These are phyloP conservation scores for Syzygium malaccense DNA, from an alignment of 441 rosid species.

Conservation along the genomic window DNA sequence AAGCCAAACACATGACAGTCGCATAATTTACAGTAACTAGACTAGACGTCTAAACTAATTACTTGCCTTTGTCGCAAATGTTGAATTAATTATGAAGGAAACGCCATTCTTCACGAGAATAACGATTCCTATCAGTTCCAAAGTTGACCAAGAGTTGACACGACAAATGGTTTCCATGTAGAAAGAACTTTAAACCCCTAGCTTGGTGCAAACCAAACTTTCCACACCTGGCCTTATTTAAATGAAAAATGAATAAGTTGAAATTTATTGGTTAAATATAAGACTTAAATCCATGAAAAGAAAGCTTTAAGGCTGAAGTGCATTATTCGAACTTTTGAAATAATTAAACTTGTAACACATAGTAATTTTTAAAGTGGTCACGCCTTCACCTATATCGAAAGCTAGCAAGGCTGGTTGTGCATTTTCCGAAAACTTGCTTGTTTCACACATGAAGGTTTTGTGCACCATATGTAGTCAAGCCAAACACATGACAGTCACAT, in stretches of 20 bases:
- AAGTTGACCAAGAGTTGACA: neutral
- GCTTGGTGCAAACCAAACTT: neutral
- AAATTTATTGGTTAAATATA: too few species aligned
- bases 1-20: neutral
- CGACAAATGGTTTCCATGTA: neutral
- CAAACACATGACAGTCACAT: neutral
- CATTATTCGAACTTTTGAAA: too few species aligned
- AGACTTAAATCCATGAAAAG: too few species aligned
- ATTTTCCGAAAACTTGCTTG: too few species aligned
- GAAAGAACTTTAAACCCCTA: neutral
- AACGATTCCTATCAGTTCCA: neutral
- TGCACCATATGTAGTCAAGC: neutral
- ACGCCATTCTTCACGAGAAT: neutral
- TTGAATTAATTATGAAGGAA: neutral
- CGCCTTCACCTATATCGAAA: too few species aligned
- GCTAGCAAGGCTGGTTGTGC: too few species aligned
- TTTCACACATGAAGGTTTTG: neutral
- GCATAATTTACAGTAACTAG: neutral
- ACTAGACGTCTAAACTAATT: neutral
- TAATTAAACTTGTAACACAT: neutral
- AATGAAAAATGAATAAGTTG: too few species aligned
- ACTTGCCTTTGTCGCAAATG: neutral
- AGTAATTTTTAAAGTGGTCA: neutral
- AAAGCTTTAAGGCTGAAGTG: too few species aligned
- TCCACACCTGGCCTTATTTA: neutral